A percentile compares a stretch with the other conserved stretches of the same genome.
phyloP scores from a whole-genome alignment of 1,139 yeast genomes.

The Lodderomyces oxycetoniae region DNA sequence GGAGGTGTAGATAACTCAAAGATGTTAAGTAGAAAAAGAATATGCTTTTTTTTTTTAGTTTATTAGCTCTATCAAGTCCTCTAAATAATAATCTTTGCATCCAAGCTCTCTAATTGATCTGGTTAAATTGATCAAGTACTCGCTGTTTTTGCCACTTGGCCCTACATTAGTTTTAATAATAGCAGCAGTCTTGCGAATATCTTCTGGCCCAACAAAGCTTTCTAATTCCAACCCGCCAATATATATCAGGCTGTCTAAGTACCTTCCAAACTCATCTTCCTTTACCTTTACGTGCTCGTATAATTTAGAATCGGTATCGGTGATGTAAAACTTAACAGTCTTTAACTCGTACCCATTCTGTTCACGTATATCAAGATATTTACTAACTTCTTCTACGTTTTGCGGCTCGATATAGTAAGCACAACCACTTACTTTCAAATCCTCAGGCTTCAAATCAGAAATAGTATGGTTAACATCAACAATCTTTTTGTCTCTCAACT shows the following conservation, averaged over 20 bases:
- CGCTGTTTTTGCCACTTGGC: conserved; percentile 77
- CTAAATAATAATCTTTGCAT: conserved; percentile 34
- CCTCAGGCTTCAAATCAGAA: conserved; percentile 32
- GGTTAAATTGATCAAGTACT: conserved; percentile 57
- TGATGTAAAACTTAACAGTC: conserved; percentile 58
- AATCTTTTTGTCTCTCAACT: conserved; percentile 20
- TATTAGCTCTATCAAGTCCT: conserved; percentile 24
- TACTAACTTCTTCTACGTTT: conserved; percentile 54
- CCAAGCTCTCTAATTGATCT: conserved; percentile 50
- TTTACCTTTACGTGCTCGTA: conserved; percentile 16
- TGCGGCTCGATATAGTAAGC: conserved; percentile 77
- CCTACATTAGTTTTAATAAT: conserved; percentile 58
- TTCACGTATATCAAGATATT: conserved; percentile 74
- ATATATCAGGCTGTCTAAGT: conserved; percentile 63
- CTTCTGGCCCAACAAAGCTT: conserved; percentile 83
- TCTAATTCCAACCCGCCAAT: conserved; percentile 79
- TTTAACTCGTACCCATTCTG: conserved; percentile 83
- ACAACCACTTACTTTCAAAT: conserved; percentile 69
- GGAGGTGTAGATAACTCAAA: too few species aligned
- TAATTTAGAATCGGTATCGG: conserved; percentile 18
- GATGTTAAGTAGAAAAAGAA: too few species aligned
- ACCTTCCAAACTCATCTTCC: conserved; percentile 28
- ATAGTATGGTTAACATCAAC: conserved; percentile 15
- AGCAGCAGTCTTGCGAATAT: conserved; percentile 50
- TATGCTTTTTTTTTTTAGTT: conserved; percentile 4